Evolutionary conservation across 2,329 filamentous ascomycete species (phyloP), one percentile per base, ranked within the genome.

Genomic region (Cordyceps tenuipes): DNA sequence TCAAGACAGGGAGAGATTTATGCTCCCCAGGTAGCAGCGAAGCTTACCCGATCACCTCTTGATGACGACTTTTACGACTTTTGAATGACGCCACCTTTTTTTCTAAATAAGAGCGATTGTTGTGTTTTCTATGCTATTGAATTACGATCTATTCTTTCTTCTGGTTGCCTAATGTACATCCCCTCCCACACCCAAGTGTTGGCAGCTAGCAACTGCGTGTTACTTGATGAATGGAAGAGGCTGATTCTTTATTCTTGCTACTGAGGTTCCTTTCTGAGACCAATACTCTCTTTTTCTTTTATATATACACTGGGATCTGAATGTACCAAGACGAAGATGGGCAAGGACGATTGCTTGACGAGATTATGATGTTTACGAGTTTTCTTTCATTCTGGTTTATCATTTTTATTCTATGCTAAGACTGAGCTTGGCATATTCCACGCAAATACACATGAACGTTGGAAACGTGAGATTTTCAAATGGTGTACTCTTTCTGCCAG

Each of bases 71-170:
- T 47, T 53, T 36, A 58, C 31, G 55, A 58, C 31, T n/a, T 23
- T 58, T 58, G 21, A 44, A 52, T 39, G 47, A 59, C 17, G 48
- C 47, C 29, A 9, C 15, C 23, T 41, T 52, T 61, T 62, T 36
- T 39, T 47, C 29, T 21, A 46, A 26, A 59, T n/a, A 58, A 23
- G 48, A 59, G 63, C 46, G 59, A 49, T 59, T 39, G 36, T 19
- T 61, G 53, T 48, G 51, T 51, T 57, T 57, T 47, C n/a, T 55
- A 53, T 63, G 61, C 62, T 56, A 55, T 46, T 57, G 57, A 62
- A 60, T 56, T 56, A n/a, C 39, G 6, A 54, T 61, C 43, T 26
- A 53, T 50, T 8, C 10, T 23, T 50, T 51, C 57, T 39, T 49
- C n/a, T 50, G 7, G 10, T 52, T 26, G 50, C 43, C 39, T 49